Conservation (phyloP, 192 early-diverging fungal species). For the Nowakowskiella sp. region DNA sequence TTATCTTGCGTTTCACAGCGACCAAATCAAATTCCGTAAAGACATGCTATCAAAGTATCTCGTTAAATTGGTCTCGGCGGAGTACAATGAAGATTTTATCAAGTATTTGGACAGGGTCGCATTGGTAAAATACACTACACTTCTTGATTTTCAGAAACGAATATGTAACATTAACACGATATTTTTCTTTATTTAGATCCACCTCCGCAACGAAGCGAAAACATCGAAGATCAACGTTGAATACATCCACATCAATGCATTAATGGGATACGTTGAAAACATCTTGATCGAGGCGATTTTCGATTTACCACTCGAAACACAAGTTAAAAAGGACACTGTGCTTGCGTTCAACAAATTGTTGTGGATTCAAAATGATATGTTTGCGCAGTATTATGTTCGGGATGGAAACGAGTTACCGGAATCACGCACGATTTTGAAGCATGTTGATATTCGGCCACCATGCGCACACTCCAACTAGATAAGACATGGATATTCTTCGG, state of each 20-base stretch:
- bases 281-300: too few species aligned
- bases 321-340: conserved; percentile 11
- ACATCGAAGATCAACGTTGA: conserved; percentile 74
- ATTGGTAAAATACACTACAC: too few species aligned
- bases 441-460: too few species aligned
- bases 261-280: too few species aligned
- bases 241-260: conserved; percentile 70
- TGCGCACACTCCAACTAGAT: too few species aligned
- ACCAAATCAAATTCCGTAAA: conserved; percentile 77
- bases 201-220: conserved; percentile 64
- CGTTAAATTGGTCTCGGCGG: conserved; percentile 52
- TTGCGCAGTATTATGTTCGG: conserved; percentile 64
- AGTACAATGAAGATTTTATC: conserved; percentile 37
- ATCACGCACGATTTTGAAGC: too few species aligned
- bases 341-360: conserved; percentile 72
- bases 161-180: too few species aligned
- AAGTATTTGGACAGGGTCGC: conserved; percentile 77
- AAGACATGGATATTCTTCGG: too few species aligned
- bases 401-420: conserved; percentile 37
- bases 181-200: too few species aligned
- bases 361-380: conserved; percentile 81
- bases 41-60: conserved; percentile 65
- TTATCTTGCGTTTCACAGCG: conserved; percentile 48
- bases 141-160: too few species aligned
- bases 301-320: too few species aligned